These are phyloP conservation scores for Penicillium crustosum DNA, from an alignment of 2,329 filamentous ascomycete species.

Conservation along the genomic window DNA sequence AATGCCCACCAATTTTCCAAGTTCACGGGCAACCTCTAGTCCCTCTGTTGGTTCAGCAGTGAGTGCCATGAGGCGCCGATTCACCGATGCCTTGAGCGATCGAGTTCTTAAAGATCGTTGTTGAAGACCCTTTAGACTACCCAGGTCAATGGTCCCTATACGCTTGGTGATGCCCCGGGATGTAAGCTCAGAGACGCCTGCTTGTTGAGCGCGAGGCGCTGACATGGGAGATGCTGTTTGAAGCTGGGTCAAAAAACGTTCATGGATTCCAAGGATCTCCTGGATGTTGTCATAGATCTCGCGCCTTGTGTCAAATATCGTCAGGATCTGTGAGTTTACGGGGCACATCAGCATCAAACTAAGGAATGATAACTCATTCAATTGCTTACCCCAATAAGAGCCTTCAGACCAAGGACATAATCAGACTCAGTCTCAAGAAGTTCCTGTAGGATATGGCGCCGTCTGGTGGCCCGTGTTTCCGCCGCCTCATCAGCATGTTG, in stretches of 20 bases:
- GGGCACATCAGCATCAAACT: slow-evolving; percentile 34
- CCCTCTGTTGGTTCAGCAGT: slow-evolving; percentile 55
- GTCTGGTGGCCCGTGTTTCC: slow-evolving; percentile 69
- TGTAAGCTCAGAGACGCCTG: slow-evolving; percentile 22
- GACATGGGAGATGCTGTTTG: slow-evolving; percentile 68
- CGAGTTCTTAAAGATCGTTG: slow-evolving; percentile 30
- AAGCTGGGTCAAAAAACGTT: slow-evolving; percentile 73
- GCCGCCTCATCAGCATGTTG: slow-evolving; percentile 65
- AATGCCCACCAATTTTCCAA: slow-evolving; percentile 51
- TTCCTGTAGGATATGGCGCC: slow-evolving; percentile 80
- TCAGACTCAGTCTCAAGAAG: slow-evolving; percentile 81
- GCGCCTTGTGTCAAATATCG: slow-evolving; percentile 69
- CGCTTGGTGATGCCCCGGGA: slow-evolving; percentile 44
- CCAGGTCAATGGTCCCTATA: slow-evolving; percentile 50
- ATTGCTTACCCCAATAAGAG: slow-evolving; percentile 72
- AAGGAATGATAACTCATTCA: background rate
- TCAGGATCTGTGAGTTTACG: slow-evolving; percentile 59
- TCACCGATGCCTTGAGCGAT: slow-evolving; percentile 31
- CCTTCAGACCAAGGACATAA: slow-evolving; percentile 84
- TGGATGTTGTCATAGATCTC: slow-evolving; percentile 78
- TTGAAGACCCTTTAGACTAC: slow-evolving; percentile 35
- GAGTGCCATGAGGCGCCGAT: slow-evolving; percentile 37
- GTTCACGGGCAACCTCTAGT: slow-evolving; percentile 54
- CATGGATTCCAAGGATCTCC: slow-evolving; percentile 79
- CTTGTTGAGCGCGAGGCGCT: slow-evolving; percentile 32